A percentile compares a stretch with the other conserved stretches of the same genome.
Conservation (phyloP, 176 grass and related monocot genomes). For the Carex littledalei region DNA sequence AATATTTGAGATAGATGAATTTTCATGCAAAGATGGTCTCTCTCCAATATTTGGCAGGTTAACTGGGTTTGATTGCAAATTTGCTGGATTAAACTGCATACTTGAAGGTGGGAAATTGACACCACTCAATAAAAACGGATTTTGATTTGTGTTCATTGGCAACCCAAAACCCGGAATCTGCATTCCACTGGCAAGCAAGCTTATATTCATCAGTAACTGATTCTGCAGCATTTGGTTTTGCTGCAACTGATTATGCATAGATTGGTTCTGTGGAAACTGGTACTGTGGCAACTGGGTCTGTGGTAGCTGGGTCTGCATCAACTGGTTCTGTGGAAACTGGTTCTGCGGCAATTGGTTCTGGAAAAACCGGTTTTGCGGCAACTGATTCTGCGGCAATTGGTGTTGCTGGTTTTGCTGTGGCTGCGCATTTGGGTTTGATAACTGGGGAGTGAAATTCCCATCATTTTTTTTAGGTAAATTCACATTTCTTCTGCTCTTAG, state of each 20-base stretch:
- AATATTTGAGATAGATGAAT: constrained; percentile 13
- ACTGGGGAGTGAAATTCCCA: background rate
- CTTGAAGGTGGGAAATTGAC: background rate
- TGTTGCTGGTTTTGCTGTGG: background rate
- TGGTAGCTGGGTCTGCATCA: background rate
- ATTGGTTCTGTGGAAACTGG: background rate
- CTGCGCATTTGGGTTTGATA: background rate
- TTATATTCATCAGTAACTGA: too few species aligned
- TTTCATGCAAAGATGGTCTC: constrained; percentile 2
- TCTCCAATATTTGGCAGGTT: background rate
- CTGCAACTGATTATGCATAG: background rate
- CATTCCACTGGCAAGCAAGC: background rate
- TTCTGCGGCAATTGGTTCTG: background rate
- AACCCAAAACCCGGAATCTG: background rate
- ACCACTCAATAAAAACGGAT: background rate
- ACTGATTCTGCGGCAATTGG: background rate
- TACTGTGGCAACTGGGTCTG: background rate
- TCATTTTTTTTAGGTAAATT: background rate
- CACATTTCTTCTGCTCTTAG: background rate
- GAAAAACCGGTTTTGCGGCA: background rate
- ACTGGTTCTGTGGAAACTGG: background rate
- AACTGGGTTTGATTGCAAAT: constrained; percentile 13
- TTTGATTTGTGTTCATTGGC: constrained; percentile 5
- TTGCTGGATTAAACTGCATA: constrained; percentile 22
- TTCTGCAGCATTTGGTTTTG: background rate